A percentile compares a stretch with the other conserved stretches of the same genome.
Evolutionary conservation across 1,139 yeast species (phyloP).

Genomic region (Diutina siamensis): DNA sequence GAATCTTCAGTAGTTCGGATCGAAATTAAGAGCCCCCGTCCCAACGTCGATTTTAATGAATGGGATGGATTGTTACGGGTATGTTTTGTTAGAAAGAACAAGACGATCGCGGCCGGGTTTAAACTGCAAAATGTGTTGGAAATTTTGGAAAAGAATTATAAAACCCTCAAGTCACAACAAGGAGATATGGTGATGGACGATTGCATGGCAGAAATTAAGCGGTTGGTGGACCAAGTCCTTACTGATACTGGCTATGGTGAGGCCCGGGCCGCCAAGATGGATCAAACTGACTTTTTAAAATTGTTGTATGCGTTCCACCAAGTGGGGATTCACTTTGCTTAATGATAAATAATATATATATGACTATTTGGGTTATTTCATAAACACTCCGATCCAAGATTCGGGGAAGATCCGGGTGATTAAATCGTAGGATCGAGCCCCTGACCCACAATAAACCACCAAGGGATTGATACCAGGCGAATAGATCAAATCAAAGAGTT

Average conservation of each 20-base stretch:
- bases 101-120: conserved; percentile 88
- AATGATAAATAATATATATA: conserved; percentile 16
- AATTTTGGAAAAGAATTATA: conserved; percentile 80
- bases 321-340: conserved; percentile 91
- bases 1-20: conserved; percentile 93
- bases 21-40: conserved; percentile 86
- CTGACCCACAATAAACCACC: conserved; percentile 38
- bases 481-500: conserved; percentile 43
- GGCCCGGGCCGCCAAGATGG: conserved; percentile 87
- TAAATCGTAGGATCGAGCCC: conserved; percentile 35
- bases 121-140: conserved; percentile 74
- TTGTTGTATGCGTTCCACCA: conserved; percentile 89
- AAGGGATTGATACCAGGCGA: conserved; percentile 15
- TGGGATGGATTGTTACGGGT: conserved; percentile 95
- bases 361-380: not conserved
- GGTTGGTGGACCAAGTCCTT: conserved; percentile 55
- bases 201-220: conserved; percentile 31
- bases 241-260: conserved; percentile 71
- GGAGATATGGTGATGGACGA: conserved; percentile 41
- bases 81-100: conserved; percentile 85
- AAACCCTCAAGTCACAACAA: conserved; percentile 57
- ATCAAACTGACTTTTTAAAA: conserved; percentile 85
- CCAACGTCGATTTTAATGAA: conserved; percentile 82
- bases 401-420: conserved; percentile 23
- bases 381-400: not conserved